These are phyloP conservation scores for Rhodosporidiobolus sp. DNA, from an alignment of 768 basidiomycete species.

Conservation along the genomic window DNA sequence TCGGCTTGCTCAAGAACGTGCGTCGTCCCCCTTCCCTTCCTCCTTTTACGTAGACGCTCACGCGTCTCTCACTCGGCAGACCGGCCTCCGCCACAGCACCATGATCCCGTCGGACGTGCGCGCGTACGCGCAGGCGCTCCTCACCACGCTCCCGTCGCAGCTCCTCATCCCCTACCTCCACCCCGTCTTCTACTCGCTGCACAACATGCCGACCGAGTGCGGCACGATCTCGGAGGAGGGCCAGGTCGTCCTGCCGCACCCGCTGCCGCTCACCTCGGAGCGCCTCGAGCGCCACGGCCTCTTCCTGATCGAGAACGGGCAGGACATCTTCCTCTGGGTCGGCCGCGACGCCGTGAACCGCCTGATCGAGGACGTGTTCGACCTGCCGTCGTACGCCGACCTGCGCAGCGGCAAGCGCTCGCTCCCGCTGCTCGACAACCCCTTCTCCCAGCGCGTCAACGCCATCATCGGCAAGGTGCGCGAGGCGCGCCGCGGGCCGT, in stretches of 20 bases:
- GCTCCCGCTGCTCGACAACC: conserved; percentile 82
- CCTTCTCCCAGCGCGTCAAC: conserved; percentile 92
- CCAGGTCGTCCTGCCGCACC: conserved; percentile 71
- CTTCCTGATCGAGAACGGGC: conserved; percentile 94
- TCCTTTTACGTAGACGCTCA: neutral
- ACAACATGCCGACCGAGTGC: conserved; percentile 89
- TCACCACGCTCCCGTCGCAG: conserved; percentile 88
- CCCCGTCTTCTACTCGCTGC: conserved; percentile 90
- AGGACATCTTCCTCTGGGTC: conserved; percentile 96
- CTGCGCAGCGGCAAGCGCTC: conserved; percentile 94
- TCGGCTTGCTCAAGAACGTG: conserved; percentile 92
- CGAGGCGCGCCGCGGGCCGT: conserved; percentile 87
- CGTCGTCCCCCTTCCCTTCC: conserved; percentile 41
- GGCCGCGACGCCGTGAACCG: conserved; percentile 98
- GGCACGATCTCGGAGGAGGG: conserved; percentile 89
- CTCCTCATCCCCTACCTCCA: conserved; percentile 88
- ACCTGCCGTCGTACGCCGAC: conserved; percentile 79
- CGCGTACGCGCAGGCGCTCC: conserved; percentile 86
- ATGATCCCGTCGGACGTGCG: conserved; percentile 96
- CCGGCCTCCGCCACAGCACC: conserved; percentile 89
- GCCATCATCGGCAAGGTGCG: conserved; percentile 90
- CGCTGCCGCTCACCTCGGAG: conserved; percentile 89
- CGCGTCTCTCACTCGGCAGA: conserved; percentile 52
- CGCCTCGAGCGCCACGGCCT: conserved; percentile 90
- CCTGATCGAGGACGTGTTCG: conserved; percentile 88